Percentiles rank a stretch among this genome's conserved stretches.
Evolutionary conservation across 768 basidiomycete genomes (phyloP).

Genomic region (Agrocybe chaxingu): DNA sequence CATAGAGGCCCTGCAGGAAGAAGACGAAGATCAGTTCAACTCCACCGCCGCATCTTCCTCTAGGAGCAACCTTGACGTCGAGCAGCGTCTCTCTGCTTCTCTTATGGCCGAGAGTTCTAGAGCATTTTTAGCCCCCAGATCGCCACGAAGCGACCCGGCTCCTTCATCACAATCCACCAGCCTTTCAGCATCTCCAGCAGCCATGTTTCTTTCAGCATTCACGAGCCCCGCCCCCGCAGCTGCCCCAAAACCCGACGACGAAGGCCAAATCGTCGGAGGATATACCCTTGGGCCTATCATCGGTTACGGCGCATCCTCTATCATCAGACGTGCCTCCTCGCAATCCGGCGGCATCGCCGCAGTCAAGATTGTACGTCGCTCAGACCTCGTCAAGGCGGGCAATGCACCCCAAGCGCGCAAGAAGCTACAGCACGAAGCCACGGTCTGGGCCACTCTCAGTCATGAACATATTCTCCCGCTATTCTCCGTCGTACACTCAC

Average conservation of each 20-base stretch:
- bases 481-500: slow-evolving; percentile 57
- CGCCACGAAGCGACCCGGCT: slow-evolving; percentile 8
- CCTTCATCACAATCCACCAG: slow-evolving; percentile 5
- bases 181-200: slow-evolving; percentile 59
- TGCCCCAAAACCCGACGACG: slow-evolving; percentile 51
- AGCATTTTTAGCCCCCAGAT: slow-evolving; percentile 15
- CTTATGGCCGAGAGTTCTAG: slow-evolving; percentile 10
- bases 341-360: slow-evolving; percentile 68
- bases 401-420: slow-evolving; percentile 46
- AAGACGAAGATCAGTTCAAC: slow-evolving; percentile 9
- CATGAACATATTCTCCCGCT: slow-evolving; percentile 89
- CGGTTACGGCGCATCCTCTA: slow-evolving; percentile 80
- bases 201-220: slow-evolving; percentile 70
- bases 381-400: slow-evolving; percentile 50
- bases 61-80: slow-evolving; percentile 16
- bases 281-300: slow-evolving; percentile 76
- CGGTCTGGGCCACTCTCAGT: slow-evolving; percentile 69
- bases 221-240: slow-evolving; percentile 32
- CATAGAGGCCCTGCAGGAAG: slow-evolving; percentile 9
- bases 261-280: slow-evolving; percentile 64
- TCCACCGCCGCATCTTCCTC: neutral
- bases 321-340: slow-evolving; percentile 66
- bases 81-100: slow-evolving; percentile 21
- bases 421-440: slow-evolving; percentile 66
- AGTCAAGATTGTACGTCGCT: slow-evolving; percentile 75